These are phyloP conservation scores for Aphanomyces euteiches DNA, from an alignment of 352 stramenopile species.

Conservation along the genomic window DNA sequence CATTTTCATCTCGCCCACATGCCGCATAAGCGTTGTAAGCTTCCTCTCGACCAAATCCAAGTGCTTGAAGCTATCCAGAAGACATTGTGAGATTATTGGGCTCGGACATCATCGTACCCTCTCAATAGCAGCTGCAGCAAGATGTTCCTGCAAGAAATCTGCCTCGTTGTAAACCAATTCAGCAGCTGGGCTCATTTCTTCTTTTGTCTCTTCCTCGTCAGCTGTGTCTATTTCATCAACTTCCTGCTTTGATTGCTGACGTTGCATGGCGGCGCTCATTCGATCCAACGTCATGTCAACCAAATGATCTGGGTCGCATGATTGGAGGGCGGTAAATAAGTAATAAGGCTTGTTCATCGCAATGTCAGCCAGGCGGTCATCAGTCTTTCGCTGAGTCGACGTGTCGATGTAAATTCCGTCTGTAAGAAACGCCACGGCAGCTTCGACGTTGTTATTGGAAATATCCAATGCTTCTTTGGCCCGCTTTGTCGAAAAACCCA, in stretches of 20 bases:
- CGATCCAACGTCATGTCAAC: constrained; percentile 7
- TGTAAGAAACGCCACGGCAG: constrained; percentile 18
- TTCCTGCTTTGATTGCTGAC: background rate
- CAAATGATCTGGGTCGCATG: constrained; percentile 15
- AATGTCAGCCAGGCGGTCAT: background rate
- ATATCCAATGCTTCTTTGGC: constrained; percentile 1
- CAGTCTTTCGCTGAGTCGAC: background rate
- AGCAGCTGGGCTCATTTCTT: background rate
- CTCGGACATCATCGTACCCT: background rate
- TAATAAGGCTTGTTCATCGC: constrained; percentile 2
- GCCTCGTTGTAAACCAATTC: background rate
- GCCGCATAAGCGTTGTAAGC: constrained; percentile 17
- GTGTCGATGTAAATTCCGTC: background rate
- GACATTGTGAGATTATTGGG: background rate
- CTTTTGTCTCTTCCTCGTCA: constrained; percentile 13
- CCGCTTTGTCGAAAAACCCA: constrained; percentile 17
- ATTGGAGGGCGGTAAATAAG: background rate
- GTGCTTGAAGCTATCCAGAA: constrained; percentile 22
- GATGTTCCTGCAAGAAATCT: background rate
- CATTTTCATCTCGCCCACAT: constrained; percentile 21
- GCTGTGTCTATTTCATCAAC: background rate
- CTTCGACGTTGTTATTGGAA: constrained; percentile 20
- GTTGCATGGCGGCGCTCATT: background rate
- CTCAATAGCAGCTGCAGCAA: background rate
- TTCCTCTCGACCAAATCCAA: constrained; percentile 19